Evolutionary conservation across 148 eudicot species (phyloP).

Genomic region (Vaccinium corymbosum): DNA sequence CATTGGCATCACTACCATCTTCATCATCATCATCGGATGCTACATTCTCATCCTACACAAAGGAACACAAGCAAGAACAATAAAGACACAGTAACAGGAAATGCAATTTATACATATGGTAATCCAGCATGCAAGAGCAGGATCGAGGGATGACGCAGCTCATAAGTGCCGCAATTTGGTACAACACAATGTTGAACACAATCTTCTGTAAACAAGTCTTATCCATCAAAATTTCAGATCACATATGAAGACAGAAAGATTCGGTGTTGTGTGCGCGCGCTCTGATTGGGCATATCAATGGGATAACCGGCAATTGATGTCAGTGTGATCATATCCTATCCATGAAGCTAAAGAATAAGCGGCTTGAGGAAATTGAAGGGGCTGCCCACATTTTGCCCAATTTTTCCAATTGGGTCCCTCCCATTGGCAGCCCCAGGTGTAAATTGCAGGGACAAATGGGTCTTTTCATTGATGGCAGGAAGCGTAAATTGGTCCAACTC

Average conservation of each 20-base stretch:
- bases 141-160: not conserved
- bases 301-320: not conserved
- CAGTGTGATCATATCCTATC: not conserved
- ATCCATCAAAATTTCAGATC: not conserved
- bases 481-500: no score
- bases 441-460: no score
- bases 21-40: slow-evolving; percentile 72
- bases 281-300: not conserved
- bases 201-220: not conserved
- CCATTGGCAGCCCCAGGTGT: no score
- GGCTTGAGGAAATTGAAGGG: no score
- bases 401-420: no score
- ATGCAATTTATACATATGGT: not conserved
- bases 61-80: not conserved
- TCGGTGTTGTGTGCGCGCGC: not conserved
- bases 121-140: not conserved
- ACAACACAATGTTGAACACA: not conserved
- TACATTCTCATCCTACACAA: slow-evolving; percentile 75
- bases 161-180: not conserved
- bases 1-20: slow-evolving; percentile 22
- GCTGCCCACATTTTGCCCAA: no score
- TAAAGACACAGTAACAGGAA: not conserved
- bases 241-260: not conserved
- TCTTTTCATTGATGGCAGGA: no score
- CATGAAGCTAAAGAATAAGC: no score